Evolutionary conservation across 176 grass and related monocot species (phyloP).

Genomic region (Cenchrus fungigraminus): DNA sequence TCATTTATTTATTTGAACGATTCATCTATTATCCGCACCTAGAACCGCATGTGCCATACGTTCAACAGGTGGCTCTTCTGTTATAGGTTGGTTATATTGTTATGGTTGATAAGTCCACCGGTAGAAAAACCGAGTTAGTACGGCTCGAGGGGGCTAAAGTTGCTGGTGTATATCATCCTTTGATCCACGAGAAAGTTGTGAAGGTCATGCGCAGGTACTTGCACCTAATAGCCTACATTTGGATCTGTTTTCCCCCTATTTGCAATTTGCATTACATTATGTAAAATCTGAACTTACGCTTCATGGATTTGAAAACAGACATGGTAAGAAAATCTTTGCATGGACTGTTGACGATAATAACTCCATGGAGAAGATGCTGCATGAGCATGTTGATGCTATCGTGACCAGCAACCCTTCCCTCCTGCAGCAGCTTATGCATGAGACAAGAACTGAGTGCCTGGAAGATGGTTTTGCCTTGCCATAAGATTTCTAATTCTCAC

Average conservation of each 20-base stretch:
- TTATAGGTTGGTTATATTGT: conserved; percentile 94
- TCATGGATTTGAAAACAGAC: conserved; percentile 48
- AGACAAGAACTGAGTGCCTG: conserved; percentile 65
- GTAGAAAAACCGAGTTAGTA: conserved; percentile 59
- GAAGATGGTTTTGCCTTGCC: conserved; percentile 70
- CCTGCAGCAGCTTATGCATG: conserved; percentile 76
- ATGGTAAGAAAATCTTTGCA: conserved; percentile 73
- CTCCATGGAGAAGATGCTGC: conserved; percentile 80
- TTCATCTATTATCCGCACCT: not conserved
- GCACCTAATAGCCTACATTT: not conserved
- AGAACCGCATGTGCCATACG: not conserved
- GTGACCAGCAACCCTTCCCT: conserved; percentile 83
- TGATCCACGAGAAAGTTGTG: conserved; percentile 68
- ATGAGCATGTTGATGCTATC: conserved; percentile 78
- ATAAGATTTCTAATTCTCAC: conserved; percentile 28
- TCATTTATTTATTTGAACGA: not conserved
- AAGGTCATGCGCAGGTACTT: conserved; percentile 63
- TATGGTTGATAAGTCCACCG: conserved; percentile 76
- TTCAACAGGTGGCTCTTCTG: conserved; percentile 1
- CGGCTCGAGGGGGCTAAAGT: conserved; percentile 79
- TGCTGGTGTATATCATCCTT: conserved; percentile 76
- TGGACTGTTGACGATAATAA: conserved; percentile 88
- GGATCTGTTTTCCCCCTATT: not conserved
- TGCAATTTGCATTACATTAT: not conserved
- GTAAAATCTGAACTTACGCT: not conserved